Conservation (phyloP, 768 basidiomycete species). For the Fibroporia radiculosa region DNA sequence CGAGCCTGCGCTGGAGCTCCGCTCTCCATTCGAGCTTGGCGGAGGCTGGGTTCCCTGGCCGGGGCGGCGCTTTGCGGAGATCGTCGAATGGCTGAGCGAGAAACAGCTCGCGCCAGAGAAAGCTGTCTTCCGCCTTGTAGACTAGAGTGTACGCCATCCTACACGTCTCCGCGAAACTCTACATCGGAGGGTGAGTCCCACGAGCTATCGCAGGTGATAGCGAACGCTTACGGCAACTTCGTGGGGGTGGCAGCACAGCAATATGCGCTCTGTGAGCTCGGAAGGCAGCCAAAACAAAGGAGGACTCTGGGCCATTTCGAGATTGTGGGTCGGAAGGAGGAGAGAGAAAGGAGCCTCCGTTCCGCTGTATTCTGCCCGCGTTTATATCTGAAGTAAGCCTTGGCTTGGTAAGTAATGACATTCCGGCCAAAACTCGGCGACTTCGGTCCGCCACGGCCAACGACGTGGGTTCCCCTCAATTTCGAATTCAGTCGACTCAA, state of each 20-base stretch:
- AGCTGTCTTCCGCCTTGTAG: conserved; percentile 41
- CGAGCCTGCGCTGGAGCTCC: conserved; percentile 11
- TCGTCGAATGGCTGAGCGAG: conserved; percentile 55
- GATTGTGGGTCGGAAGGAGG: background rate
- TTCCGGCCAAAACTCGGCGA: no score
- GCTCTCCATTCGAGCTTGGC: conserved; percentile 25
- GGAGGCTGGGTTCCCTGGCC: background rate
- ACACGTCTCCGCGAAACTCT: conserved; percentile 48
- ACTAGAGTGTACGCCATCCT: conserved; percentile 39
- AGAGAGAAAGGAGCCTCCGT: background rate
- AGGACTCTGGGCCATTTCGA: no score
- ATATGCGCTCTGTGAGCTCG: conserved; percentile 53
- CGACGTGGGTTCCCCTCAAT: no score
- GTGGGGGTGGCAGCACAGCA: conserved; percentile 43
- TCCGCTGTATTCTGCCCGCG: no score
- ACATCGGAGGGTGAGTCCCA: background rate
- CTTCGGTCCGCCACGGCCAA: no score
- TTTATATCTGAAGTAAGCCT: no score
- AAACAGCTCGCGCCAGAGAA: conserved; percentile 66
- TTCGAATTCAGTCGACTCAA: no score
- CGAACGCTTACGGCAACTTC: conserved; percentile 36
- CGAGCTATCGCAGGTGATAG: background rate
- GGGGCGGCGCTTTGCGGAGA: conserved; percentile 33
- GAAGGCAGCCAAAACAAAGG: conserved; percentile 30
- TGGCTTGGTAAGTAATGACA: no score